Base-by-base conservation (phyloP, 2,329 filamentous ascomycete genomes). In the Neodidymelliopsis sp. region DNA sequence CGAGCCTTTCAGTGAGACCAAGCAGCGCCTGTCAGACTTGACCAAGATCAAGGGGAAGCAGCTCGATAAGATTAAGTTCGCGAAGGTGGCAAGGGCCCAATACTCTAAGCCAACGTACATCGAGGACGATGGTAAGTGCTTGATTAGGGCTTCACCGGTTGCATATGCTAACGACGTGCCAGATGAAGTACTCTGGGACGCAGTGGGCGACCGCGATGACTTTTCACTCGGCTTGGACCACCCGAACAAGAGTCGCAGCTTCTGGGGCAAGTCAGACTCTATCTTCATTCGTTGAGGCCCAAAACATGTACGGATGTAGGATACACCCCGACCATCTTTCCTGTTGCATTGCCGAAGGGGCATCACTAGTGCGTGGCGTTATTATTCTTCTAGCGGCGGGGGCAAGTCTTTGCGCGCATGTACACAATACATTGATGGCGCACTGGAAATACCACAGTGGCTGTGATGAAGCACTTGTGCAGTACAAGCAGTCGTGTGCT, bases 31-130 rank as follows among this genome's bases (percentile, higher is more conserved):
- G 4, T 92, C 94, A 62, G 93, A 92, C 73, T 83, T 93, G 50
- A 96, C 90, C 0, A 92, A 92, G 19, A 87, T 99, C 76, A 97
- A 97, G 75, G 95, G 94, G 73, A 99, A 99, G 80, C 91, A 91
- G 59, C 92, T 99, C 61, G 93, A 99, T 74, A 97, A 97, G 80
- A 94, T 99, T 74, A 97, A 95, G 74, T 97, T 99, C 78, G 89
- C 91, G 6, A 83, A 97, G 24, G 57, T 40, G 80, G 86, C 71
- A 81, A 89, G 70, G 62, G 75, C 61, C 25, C 81, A 84, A 40
- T 95, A 90, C 74, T 85, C 88, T 28, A 91, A 88, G 67, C 88
- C 91, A 19, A 82, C 85, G 51, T 95, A 95, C 75, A 79, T 99
- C 35, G 49, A 52, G 24, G 85, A 88, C 60, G 94, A 97, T 76